phyloP scores from a whole-genome alignment of 306 rosid species.

The Rosa persica region DNA sequence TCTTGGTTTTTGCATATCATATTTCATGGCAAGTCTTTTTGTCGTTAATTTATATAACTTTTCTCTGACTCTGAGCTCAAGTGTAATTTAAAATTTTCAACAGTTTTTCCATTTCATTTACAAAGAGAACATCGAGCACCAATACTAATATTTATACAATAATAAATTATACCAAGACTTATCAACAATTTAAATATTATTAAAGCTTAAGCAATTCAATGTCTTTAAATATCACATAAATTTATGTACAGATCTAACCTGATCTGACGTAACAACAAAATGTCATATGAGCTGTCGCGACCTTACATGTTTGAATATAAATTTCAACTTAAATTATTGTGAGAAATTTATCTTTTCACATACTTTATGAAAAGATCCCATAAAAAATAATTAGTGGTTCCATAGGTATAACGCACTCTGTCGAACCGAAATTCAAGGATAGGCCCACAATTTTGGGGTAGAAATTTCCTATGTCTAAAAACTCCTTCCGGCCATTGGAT shows the following conservation, averaged over 20 bases:
- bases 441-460: background rate
- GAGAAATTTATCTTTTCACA: background rate
- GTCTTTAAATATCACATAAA: background rate
- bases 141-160: background rate
- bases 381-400: background rate
- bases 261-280: background rate
- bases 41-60: too few relatives aligned
- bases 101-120: background rate
- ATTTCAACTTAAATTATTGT: background rate
- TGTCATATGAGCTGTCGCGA: background rate
- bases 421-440: background rate
- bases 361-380: background rate
- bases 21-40: background rate
- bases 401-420: background rate
- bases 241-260: background rate
- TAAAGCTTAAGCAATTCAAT: background rate
- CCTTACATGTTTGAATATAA: background rate
- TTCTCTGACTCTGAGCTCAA: accelerated
- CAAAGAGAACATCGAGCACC: background rate
- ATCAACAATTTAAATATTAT: background rate
- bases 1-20: background rate
- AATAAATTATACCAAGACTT: background rate
- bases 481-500: background rate
- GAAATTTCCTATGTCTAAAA: background rate
- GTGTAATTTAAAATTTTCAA: background rate